Conservation (phyloP, 352 stramenopile species). For the Globisporangium acanthophoron region DNA sequence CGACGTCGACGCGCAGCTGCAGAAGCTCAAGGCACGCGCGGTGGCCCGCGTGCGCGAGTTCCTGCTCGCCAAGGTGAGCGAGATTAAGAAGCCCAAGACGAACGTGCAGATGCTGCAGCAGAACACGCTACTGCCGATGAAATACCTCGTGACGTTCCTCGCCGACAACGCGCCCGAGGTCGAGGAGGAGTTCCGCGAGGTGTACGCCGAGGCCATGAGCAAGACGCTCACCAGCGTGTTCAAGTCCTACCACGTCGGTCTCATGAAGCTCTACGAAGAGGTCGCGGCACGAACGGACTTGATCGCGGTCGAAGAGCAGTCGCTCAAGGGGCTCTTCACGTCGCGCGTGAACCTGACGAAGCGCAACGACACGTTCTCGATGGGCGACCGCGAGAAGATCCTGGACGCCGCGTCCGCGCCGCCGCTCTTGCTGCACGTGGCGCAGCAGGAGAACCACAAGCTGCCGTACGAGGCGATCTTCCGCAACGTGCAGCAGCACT, state of each 20-base stretch:
- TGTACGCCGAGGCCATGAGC: slow-evolving; percentile 97
- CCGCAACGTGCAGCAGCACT: slow-evolving; percentile 93
- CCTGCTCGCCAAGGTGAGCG: slow-evolving; percentile 90
- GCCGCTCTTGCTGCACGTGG: slow-evolving; percentile 94
- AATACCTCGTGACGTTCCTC: slow-evolving; percentile 95
- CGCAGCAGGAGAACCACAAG: slow-evolving; percentile 86
- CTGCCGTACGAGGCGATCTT: slow-evolving; percentile 97
- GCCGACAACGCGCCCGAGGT: slow-evolving; percentile 89
- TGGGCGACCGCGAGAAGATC: slow-evolving; percentile 89
- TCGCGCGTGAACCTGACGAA: slow-evolving; percentile 94
- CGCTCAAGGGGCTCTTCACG: slow-evolving; percentile 83
- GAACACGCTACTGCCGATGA: slow-evolving; percentile 95
- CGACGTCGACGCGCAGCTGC: slow-evolving; percentile 91
- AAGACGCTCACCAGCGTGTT: slow-evolving; percentile 95
- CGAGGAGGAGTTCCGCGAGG: slow-evolving; percentile 92
- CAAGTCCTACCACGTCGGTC: slow-evolving; percentile 93
- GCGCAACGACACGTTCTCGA: slow-evolving; percentile 92
- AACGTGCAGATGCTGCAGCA: slow-evolving; percentile 99
- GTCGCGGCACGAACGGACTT: slow-evolving; percentile 91
- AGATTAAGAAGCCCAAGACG: slow-evolving; percentile 95
- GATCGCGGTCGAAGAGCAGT: slow-evolving; percentile 94
- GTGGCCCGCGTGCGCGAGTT: slow-evolving; percentile 88
- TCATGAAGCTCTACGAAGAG: slow-evolving; percentile 94
- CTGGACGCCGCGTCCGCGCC: slow-evolving; percentile 72
- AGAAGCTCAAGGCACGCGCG: slow-evolving; percentile 82